Conservation (phyloP, 768 basidiomycete species). For the Kwoniella shandongensis region DNA sequence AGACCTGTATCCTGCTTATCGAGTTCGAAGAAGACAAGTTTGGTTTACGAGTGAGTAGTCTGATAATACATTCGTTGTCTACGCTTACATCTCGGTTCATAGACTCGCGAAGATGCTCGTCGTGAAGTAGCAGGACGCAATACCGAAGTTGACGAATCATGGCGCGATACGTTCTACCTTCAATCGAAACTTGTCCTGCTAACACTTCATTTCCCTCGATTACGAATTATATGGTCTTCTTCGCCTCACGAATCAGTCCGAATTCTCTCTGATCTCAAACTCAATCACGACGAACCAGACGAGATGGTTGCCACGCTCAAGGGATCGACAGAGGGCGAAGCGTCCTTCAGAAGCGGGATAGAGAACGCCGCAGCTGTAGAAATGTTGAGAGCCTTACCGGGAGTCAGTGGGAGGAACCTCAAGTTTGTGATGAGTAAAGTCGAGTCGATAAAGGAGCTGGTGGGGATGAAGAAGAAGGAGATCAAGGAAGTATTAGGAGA, state of each 20-base stretch:
- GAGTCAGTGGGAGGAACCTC: constrained; percentile 78
- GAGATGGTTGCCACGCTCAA: constrained; percentile 70
- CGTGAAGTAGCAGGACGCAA: constrained; percentile 37
- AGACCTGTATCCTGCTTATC: constrained; percentile 85
- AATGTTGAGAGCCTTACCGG: constrained; percentile 75
- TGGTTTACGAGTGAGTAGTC: constrained; percentile 69
- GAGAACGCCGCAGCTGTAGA: constrained; percentile 67
- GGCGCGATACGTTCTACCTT: constrained; percentile 60
- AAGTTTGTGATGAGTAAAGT: constrained; percentile 77
- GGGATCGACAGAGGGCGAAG: constrained; percentile 66
- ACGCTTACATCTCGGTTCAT: background rate
- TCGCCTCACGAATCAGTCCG: constrained; percentile 88
- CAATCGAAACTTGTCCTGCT: constrained; percentile 93
- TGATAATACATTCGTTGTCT: constrained; percentile 10
- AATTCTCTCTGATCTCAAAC: constrained; percentile 89
- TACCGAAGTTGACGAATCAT: constrained; percentile 56
- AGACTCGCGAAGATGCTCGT: constrained; percentile 53
- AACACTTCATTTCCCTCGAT: constrained; percentile 81
- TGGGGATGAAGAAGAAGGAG: constrained; percentile 37
- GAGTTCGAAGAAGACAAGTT: constrained; percentile 98
- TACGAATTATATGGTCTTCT: constrained; percentile 96
- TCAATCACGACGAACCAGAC: constrained; percentile 76
- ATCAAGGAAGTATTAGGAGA: constrained; percentile 60
- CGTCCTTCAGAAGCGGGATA: constrained; percentile 35
- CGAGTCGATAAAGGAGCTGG: constrained; percentile 69